Evolutionary conservation across 805 yeast genomes (phyloP).

Genomic region (Candida khao-thaluensis): DNA sequence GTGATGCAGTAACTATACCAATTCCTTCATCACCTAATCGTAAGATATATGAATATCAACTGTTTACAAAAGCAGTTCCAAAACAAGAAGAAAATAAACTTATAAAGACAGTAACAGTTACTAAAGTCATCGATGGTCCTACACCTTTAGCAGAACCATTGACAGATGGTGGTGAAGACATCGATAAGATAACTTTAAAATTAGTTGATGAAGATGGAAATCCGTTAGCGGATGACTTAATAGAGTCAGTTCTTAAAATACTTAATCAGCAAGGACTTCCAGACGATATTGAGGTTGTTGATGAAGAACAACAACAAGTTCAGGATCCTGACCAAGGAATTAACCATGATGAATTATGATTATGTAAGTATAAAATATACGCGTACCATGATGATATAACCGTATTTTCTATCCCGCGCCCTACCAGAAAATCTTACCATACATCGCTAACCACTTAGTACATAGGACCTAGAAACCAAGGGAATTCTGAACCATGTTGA

Average conservation of each 20-base stretch:
- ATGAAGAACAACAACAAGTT: too few species aligned
- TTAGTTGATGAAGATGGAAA: constrained; percentile 3
- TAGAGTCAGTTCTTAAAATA: neutral
- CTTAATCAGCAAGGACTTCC: neutral
- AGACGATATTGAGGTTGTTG: neutral
- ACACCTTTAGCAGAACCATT: neutral
- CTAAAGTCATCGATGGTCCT: neutral
- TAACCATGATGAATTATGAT: constrained; percentile 7
- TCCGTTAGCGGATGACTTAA: neutral
- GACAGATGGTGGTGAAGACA: neutral
- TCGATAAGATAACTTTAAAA: neutral
- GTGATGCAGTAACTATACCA: constrained; percentile 22
- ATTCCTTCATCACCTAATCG: constrained; percentile 8
- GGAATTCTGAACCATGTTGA: neutral
- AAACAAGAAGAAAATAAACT: neutral
- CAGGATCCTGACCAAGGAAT: too few species aligned
- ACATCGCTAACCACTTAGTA: too few species aligned
- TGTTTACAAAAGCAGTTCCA: neutral
- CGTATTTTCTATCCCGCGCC: neutral
- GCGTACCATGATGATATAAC: neutral
- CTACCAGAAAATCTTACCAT: neutral
- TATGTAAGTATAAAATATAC: constrained; percentile 2
- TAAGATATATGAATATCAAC: constrained; percentile 8
- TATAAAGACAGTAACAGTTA: constrained; percentile 3
- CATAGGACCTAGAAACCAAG: too few species aligned